Conservation (phyloP, 805 yeast species). For the Saccharomycopsis sp. region DNA sequence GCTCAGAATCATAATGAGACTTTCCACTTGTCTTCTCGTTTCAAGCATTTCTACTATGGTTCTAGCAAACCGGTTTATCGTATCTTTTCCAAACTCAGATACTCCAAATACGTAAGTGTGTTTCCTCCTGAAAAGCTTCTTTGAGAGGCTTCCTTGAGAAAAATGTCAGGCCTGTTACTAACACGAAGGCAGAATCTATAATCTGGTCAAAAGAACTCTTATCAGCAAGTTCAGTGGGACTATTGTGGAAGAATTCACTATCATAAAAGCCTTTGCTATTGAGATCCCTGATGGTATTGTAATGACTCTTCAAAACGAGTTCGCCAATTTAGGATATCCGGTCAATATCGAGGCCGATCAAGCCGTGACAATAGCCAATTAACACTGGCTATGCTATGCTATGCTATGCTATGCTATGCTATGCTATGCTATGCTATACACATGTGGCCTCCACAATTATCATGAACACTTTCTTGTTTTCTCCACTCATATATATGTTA, state of each 20-base stretch:
- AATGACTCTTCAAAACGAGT: background rate
- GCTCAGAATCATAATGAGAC: too few species aligned
- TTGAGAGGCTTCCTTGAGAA: background rate
- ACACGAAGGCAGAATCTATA: slow-evolving; percentile 8
- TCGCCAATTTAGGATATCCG: slow-evolving; percentile 7
- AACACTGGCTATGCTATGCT: background rate
- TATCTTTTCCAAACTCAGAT: slow-evolving; percentile 14
- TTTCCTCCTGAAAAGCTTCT: background rate
- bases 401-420: background rate
- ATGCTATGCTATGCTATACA: background rate
- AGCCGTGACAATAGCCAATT: slow-evolving; percentile 5
- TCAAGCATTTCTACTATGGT: slow-evolving; percentile 14
- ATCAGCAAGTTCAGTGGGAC: slow-evolving; percentile 9
- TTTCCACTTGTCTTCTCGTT: background rate
- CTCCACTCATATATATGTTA: too few species aligned
- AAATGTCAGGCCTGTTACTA: background rate
- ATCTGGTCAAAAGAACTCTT: slow-evolving; percentile 14
- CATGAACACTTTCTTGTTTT: background rate
- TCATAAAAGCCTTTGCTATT: slow-evolving; percentile 17
- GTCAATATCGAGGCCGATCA: slow-evolving; percentile 14
- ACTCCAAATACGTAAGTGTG: slow-evolving; percentile 15
- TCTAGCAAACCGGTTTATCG: slow-evolving; percentile 9
- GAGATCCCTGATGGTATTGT: slow-evolving; percentile 5
- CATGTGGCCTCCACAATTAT: background rate
- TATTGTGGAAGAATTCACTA: slow-evolving; percentile 12